Percentiles rank a stretch among this genome's conserved stretches.
phyloP scores from a whole-genome alignment of 2,329 filamentous ascomycete species.

The Alternaria alternata region DNA sequence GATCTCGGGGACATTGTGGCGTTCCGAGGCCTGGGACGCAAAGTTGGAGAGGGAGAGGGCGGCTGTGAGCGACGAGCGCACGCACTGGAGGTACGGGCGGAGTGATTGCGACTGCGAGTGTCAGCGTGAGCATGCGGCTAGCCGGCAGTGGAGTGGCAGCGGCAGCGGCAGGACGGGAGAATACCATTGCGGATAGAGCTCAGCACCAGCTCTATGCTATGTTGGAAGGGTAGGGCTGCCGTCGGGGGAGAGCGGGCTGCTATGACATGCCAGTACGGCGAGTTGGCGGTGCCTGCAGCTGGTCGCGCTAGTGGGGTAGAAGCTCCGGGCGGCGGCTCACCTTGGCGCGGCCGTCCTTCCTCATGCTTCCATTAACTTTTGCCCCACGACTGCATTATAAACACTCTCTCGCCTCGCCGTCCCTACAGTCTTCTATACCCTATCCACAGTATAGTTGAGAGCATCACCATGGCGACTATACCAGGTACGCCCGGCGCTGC shows the following conservation, averaged over 20 bases:
- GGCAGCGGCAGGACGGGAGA: neutral
- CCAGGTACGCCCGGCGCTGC: slow-evolving; percentile 35
- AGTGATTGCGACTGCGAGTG: slow-evolving; percentile 84
- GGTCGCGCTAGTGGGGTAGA: slow-evolving; percentile 34
- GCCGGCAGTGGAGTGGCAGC: neutral
- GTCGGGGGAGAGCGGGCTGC: slow-evolving; percentile 24
- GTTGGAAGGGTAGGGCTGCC: slow-evolving; percentile 26
- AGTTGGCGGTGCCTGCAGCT: slow-evolving; percentile 34
- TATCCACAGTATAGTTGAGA: slow-evolving; percentile 5
- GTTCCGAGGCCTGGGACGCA: slow-evolving; percentile 93
- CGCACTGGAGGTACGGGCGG: slow-evolving; percentile 94
- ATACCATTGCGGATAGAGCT: slow-evolving; percentile 43
- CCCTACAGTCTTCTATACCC: slow-evolving; percentile 1
- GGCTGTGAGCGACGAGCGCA: slow-evolving; percentile 91
- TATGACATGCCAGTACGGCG: slow-evolving; percentile 45
- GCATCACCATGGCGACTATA: slow-evolving; percentile 47
- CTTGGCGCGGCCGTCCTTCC: slow-evolving; percentile 32
- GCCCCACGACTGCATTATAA: slow-evolving; percentile 39
- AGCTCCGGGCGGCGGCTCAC: slow-evolving; percentile 32
- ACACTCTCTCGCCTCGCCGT: slow-evolving; percentile 21
- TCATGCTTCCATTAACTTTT: slow-evolving; percentile 43
- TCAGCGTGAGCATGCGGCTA: slow-evolving; percentile 31
- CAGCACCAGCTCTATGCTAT: slow-evolving; percentile 28
- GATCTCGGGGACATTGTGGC: slow-evolving; percentile 97
- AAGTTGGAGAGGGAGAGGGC: slow-evolving; percentile 96